These are phyloP conservation scores for Quercus robur DNA, from an alignment of 306 rosid species.

Conservation along the genomic window DNA sequence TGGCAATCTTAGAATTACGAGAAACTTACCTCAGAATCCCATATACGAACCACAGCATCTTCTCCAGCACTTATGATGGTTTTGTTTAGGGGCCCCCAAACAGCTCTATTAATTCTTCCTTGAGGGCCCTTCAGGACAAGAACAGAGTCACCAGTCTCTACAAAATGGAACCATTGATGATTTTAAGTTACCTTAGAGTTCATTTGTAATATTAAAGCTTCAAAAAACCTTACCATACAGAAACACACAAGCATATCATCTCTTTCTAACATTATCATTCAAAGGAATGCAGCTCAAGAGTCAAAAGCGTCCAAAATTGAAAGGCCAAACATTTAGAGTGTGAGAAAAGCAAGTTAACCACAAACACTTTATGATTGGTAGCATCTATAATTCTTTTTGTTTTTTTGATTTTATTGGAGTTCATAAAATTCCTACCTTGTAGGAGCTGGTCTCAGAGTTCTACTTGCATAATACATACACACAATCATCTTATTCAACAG, in stretches of 20 bases:
- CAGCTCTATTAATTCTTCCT: slow-evolving; percentile 90
- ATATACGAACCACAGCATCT: slow-evolving; percentile 75
- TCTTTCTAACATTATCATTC: background rate
- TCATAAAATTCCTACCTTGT: too few species aligned
- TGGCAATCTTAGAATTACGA: background rate
- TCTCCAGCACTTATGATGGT: slow-evolving; percentile 91
- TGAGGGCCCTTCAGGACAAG: slow-evolving; percentile 75
- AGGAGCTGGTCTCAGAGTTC: too few species aligned
- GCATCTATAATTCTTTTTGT: too few species aligned
- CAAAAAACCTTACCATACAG: background rate
- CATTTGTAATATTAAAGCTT: background rate
- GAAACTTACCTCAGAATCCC: slow-evolving; percentile 82
- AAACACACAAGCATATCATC: background rate
- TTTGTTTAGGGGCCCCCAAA: slow-evolving; percentile 86
- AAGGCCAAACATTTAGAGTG: background rate
- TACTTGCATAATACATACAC: too few species aligned
- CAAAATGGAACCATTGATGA: background rate
- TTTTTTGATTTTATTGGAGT: too few species aligned
- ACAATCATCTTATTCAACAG: too few species aligned
- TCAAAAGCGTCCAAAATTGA: background rate
- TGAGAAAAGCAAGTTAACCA: background rate
- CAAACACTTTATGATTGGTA: background rate
- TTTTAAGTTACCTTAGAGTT: background rate
- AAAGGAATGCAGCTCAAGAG: background rate
- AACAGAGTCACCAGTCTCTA: slow-evolving; percentile 79